phyloP scores from a whole-genome alignment of 495 filamentous ascomycete species.

The Sordaria brevicollis region DNA sequence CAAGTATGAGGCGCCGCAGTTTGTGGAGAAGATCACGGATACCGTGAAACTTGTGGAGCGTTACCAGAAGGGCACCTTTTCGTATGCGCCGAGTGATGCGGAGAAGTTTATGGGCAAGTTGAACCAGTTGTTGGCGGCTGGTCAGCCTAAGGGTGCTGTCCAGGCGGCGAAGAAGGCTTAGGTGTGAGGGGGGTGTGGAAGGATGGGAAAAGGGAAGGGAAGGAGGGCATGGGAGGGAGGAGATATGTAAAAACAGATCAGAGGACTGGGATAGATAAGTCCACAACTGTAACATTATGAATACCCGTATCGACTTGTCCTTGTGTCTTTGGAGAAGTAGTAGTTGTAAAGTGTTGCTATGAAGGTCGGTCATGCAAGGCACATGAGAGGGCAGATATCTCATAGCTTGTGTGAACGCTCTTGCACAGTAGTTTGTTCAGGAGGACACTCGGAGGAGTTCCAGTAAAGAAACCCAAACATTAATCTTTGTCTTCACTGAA shows the following conservation, averaged over 20 bases:
- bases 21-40: slow-evolving; percentile 17
- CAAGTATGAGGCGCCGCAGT: slow-evolving; percentile 23
- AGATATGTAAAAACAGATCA: background rate
- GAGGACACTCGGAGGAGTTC: no score
- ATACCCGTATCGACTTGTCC: background rate
- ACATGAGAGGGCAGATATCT: no score
- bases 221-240: background rate
- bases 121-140: slow-evolving; percentile 12
- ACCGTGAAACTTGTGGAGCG: slow-evolving; percentile 21
- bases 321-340: background rate
- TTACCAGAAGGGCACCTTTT: slow-evolving; percentile 20
- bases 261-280: background rate
- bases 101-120: slow-evolving; percentile 17
- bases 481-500: no score
- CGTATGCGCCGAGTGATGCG: slow-evolving; percentile 12
- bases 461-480: no score
- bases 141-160: background rate
- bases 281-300: background rate
- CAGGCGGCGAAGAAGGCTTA: slow-evolving; percentile 8
- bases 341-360: background rate
- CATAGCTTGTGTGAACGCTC: no score
- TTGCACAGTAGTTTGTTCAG: no score
- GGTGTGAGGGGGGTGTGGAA: background rate
- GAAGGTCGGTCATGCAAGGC: no score
- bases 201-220: background rate